Evolutionary conservation across 352 stramenopile species (phyloP).

Genomic region (Saprolegnia diclina): DNA sequence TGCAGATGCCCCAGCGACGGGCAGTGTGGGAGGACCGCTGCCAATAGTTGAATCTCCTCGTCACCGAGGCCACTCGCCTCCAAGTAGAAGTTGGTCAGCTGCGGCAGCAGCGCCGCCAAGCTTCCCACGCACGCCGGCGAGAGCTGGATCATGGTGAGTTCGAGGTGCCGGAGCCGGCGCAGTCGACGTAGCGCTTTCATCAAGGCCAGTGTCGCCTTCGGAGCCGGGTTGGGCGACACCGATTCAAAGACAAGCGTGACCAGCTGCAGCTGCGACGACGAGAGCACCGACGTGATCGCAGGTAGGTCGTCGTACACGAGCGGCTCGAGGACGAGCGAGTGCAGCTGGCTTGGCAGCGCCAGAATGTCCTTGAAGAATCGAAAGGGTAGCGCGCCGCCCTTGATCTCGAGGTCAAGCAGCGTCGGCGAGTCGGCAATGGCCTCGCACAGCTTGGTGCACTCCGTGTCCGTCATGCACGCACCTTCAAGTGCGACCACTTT

Average conservation of each 20-base stretch:
- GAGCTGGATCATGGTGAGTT: not conserved
- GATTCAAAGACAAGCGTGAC: not conserved
- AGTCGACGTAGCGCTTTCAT: not conserved
- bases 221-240: not conserved
- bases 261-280: not conserved
- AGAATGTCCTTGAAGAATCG: not conserved
- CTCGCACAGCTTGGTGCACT: not conserved
- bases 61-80: not conserved
- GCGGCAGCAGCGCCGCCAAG: not conserved
- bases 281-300: not conserved
- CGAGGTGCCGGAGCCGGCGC: not conserved
- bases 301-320: not conserved
- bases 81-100: not conserved
- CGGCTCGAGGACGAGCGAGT: not conserved
- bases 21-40: not conserved
- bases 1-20: not conserved
- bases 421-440: not conserved
- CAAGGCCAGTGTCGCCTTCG: not conserved
- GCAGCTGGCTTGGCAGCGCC: not conserved
- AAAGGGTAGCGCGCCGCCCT: not conserved
- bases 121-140: not conserved
- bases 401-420: not conserved
- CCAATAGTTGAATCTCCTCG: not conserved
- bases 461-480: not conserved
- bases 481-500: not conserved